A percentile compares a stretch with the other conserved stretches of the same genome.
Evolutionary conservation across 2,329 filamentous ascomycete genomes (phyloP).

Genomic region (Fusarium dlaminii): DNA sequence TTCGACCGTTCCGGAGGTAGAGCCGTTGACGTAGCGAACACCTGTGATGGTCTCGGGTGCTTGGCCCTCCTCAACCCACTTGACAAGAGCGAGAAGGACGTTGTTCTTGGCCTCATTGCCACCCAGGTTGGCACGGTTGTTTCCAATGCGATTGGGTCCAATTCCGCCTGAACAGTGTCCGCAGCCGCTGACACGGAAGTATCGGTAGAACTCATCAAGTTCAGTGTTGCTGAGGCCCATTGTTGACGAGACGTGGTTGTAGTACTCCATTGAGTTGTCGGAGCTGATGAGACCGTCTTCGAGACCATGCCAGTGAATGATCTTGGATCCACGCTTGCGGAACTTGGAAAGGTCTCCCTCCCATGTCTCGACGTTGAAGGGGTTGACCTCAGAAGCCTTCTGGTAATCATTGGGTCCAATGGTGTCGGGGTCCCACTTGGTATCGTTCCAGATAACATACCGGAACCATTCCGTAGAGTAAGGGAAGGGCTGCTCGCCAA

Average conservation of each 20-base stretch:
- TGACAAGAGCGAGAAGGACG: constrained; percentile 57
- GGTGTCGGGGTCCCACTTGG: constrained; percentile 40
- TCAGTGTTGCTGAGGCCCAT: constrained; percentile 42
- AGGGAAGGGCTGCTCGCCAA: background rate
- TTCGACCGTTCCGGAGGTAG: constrained; percentile 8
- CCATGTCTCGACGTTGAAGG: constrained; percentile 43
- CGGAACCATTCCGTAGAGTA: constrained; percentile 46
- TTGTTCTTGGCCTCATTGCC: constrained; percentile 52
- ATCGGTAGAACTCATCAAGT: constrained; percentile 60
- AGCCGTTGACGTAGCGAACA: constrained; percentile 40
- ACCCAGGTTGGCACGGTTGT: constrained; percentile 32
- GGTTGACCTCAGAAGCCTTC: constrained; percentile 39
- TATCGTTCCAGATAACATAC: constrained; percentile 54
- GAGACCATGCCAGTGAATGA: constrained; percentile 58
- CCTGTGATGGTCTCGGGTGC: constrained; percentile 54
- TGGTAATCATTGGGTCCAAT: constrained; percentile 54
- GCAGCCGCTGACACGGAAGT: constrained; percentile 59
- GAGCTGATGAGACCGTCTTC: constrained; percentile 31
- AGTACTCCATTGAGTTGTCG: constrained; percentile 41
- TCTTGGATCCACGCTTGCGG: constrained; percentile 52
- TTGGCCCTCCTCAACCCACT: constrained; percentile 57
- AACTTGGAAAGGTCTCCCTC: constrained; percentile 52
- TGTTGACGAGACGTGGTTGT: constrained; percentile 37
- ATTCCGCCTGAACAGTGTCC: constrained; percentile 60
- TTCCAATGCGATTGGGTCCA: constrained; percentile 52